Evolutionary conservation across 75 land plant species (phyloP).

Genomic region (Chamaecyparis obtusa): DNA sequence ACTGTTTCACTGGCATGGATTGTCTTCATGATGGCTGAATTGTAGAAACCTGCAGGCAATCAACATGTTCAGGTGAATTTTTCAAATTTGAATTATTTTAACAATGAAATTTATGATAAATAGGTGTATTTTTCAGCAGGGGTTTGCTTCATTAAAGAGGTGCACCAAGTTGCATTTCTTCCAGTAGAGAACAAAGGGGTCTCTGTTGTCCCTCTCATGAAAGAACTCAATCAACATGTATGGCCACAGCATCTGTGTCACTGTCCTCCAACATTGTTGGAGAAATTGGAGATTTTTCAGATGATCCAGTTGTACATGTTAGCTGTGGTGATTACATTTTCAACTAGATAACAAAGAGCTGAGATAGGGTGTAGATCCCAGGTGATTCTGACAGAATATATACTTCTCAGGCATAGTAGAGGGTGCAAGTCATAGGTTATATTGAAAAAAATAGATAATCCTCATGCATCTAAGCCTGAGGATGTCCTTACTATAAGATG

Average conservation of each 20-base stretch:
- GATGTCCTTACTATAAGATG: too few relatives aligned
- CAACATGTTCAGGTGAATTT: not conserved
- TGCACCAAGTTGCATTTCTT: not conserved
- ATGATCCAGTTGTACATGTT: too few relatives aligned
- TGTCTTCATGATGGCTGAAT: slow-evolving; percentile 32
- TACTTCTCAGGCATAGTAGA: not conserved
- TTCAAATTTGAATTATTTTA: not conserved
- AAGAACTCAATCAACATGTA: too few relatives aligned
- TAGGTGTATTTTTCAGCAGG: not conserved
- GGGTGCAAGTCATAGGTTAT: not conserved
- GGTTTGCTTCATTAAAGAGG: not conserved
- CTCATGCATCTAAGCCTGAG: not conserved
- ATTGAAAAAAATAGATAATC: not conserved
- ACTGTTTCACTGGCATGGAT: slow-evolving; percentile 17
- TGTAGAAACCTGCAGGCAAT: slow-evolving; percentile 27
- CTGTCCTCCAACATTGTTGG: too few relatives aligned
- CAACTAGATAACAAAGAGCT: not conserved
- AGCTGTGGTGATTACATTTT: too few relatives aligned
- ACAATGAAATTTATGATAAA: not conserved
- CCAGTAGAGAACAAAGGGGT: not conserved
- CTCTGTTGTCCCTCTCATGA: too few relatives aligned
- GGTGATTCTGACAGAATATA: not conserved
- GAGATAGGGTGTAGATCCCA: not conserved
- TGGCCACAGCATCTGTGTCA: too few relatives aligned
- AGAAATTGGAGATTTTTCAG: too few relatives aligned